These are phyloP conservation scores for Globisporangium okanoganense DNA, from an alignment of 352 stramenopile genomes.

Conservation along the genomic window DNA sequence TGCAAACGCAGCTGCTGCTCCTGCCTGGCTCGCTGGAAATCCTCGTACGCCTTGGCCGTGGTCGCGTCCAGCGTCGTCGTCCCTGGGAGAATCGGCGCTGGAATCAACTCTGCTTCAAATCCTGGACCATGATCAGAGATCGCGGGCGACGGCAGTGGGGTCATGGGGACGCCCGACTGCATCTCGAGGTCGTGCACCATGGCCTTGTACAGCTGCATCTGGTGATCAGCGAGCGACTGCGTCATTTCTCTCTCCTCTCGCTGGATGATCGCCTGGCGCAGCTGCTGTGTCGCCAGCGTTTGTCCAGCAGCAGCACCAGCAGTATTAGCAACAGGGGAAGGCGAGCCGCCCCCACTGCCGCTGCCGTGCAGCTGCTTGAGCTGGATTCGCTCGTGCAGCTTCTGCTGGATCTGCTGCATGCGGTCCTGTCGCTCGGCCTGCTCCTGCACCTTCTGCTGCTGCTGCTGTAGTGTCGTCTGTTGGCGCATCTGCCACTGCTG, in stretches of 20 bases:
- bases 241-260: constrained; percentile 11
- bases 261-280: constrained; percentile 12
- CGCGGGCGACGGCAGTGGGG: background rate
- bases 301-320: background rate
- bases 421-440: constrained; percentile 14
- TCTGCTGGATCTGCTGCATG: constrained; percentile 44
- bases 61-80: background rate
- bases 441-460: constrained; percentile 12
- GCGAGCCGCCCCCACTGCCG: background rate
- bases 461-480: constrained; percentile 20
- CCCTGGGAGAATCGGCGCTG: constrained; percentile 1
- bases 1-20: constrained; percentile 53
- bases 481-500: constrained; percentile 6
- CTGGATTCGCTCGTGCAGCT: constrained; percentile 33
- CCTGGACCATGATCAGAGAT: constrained; percentile 21
- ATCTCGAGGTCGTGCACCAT: constrained; percentile 46
- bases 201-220: constrained; percentile 28
- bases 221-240: constrained; percentile 17
- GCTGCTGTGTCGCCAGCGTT: background rate
- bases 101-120: constrained; percentile 8
- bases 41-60: constrained; percentile 17
- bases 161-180: constrained; percentile 18
- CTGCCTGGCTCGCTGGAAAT: constrained; percentile 41
- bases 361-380: constrained; percentile 14
- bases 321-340: background rate